phyloP scores from a whole-genome alignment of 1,284 basidiomycete genomes.

The Cutaneotrichosporon cyanovorans region DNA sequence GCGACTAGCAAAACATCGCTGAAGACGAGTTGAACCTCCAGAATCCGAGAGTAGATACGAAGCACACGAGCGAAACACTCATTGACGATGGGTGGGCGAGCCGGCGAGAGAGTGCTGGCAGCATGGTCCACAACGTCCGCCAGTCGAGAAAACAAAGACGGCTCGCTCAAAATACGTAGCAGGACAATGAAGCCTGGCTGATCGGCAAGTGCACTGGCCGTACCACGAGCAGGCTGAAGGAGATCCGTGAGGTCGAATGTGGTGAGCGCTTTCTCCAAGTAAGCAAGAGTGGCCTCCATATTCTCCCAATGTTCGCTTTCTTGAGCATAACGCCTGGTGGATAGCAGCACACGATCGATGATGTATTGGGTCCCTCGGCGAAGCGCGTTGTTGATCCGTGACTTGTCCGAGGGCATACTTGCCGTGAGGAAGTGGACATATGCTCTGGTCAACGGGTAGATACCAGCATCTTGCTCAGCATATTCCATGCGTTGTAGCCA shows the following conservation, averaged over 20 bases:
- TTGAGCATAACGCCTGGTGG: conserved; percentile 57
- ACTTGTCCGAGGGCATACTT: conserved; percentile 53
- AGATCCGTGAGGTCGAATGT: conserved; percentile 65
- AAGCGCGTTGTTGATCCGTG: conserved; percentile 52
- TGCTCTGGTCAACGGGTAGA: conserved; percentile 80
- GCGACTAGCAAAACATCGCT: conserved; percentile 78
- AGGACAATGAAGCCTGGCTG: conserved; percentile 88
- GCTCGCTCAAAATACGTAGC: conserved; percentile 66
- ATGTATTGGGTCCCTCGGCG: conserved; percentile 60
- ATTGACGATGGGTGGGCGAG: conserved; percentile 49
- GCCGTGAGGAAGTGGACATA: conserved; percentile 77
- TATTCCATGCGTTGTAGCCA: conserved; percentile 54
- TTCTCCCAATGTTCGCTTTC: conserved; percentile 73
- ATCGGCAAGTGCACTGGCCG: conserved; percentile 40
- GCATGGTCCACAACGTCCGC: conserved; percentile 45
- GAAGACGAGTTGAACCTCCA: conserved; percentile 83
- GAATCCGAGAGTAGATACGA: conserved; percentile 69
- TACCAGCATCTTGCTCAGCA: conserved; percentile 66
- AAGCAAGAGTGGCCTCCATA: conserved; percentile 74
- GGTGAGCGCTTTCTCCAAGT: conserved; percentile 73
- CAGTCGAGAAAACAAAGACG: conserved; percentile 51
- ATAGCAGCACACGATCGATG: conserved; percentile 73
- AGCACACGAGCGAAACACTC: conserved; percentile 71
- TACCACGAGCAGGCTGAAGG: conserved; percentile 24
- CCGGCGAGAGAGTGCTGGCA: conserved; percentile 44